Evolutionary conservation across 2,329 filamentous ascomycete genomes (phyloP), one percentile per base, ranked within the genome.

Genomic region (Arthroderma sp.): DNA sequence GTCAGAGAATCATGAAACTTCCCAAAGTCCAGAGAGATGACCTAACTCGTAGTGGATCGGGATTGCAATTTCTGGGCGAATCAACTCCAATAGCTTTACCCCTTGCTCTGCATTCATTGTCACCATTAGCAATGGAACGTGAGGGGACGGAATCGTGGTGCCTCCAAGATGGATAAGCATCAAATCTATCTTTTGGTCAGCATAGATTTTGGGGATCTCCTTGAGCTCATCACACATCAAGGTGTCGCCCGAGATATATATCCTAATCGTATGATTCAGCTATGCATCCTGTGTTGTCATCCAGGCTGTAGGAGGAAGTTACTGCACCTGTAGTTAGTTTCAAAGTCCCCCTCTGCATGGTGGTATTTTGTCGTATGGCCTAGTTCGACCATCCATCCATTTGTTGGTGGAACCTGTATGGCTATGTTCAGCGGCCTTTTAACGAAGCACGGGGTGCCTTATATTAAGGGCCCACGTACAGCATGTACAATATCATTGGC

Each of bases 171-270:
- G 83, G 1, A 83, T 74, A 11, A 86, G 74, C 83, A 86, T 86
- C 56, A 86, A 68, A 63, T 86, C 82, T 57, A 86, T 80, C 35
- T 75, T 74, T 53, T 79, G 71, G 2, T 74, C 74, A 17, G 72
- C 70, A 61, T 83, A 81, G 52, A 77, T 73, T 60, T 78, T 66
- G 0, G 80, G 79, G 39, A 87, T 85, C 59, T 81, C 74, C 52
- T 79, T 76, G 0, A 86, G 74, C 54, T 86, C 82, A 61, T 82
- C 77, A 21, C 83, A 76, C 64, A 84, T 73, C 6, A 86, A 71
- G 1, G 82, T 86, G 65, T 86, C 82, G 19, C 83, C 83, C 0
- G 81, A 81, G 59, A 86, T 85, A 68, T 86, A 86, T 63, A 85
- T 83, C 13, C 55, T 56, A 49, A 37, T 4, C 17, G 31, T 9